phyloP scores from a whole-genome alignment of 2,329 filamentous ascomycete genomes.

The Penicillium sp. region DNA sequence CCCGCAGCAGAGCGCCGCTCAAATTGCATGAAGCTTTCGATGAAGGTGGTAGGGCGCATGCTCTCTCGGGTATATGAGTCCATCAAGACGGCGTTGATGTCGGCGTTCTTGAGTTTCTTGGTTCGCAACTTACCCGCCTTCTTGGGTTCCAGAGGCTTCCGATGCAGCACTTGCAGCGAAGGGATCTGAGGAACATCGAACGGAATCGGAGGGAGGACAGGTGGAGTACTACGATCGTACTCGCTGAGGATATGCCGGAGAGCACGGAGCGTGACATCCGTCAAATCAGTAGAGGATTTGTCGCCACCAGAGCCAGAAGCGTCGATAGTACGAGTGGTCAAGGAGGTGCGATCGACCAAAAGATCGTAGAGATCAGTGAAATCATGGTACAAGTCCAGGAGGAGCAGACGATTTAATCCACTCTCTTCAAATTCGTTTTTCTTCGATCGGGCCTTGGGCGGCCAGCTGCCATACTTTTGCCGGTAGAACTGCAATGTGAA shows the following conservation, averaged over 20 bases:
- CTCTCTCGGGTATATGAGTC: conserved; percentile 79
- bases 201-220: conserved; percentile 85
- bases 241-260: conserved; percentile 79
- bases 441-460: conserved; percentile 85
- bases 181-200: conserved; percentile 84
- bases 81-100: conserved; percentile 73
- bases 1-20: conserved; percentile 46
- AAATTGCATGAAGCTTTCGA: conserved; percentile 50
- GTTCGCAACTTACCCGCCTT: conserved; percentile 71
- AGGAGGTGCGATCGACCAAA: conserved; percentile 72
- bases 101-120: conserved; percentile 73
- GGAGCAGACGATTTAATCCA: conserved; percentile 79
- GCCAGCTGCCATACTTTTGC: conserved; percentile 71
- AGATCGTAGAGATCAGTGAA: conserved; percentile 85
- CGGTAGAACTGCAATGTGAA: conserved; percentile 72
- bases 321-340: conserved; percentile 78
- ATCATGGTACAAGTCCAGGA: conserved; percentile 81
- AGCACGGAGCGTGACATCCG: conserved; percentile 65
- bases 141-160: conserved; percentile 66
- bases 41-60: conserved; percentile 49
- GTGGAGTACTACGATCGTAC: conserved; percentile 84
- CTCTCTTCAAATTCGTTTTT: conserved; percentile 86
- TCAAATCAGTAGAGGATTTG: conserved; percentile 39
- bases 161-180: conserved; percentile 63
- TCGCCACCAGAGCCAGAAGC: conserved; percentile 57